Base-by-base conservation (phyloP, 2,329 filamentous ascomycete species). In the Seiridium unicorne region DNA sequence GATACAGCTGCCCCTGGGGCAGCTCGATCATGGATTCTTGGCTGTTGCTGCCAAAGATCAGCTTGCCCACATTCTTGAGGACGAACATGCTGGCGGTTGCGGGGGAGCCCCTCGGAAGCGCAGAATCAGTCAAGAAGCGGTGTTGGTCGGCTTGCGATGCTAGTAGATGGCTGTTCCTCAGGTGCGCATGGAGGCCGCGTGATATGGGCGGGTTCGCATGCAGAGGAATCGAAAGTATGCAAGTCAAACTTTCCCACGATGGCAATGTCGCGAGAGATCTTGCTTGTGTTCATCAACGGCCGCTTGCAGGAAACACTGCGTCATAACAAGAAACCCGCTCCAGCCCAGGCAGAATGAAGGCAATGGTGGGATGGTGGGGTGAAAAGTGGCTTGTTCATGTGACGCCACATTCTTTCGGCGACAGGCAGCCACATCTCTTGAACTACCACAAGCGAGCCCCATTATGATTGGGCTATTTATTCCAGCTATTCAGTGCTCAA, bases 1-100 rank as follows among this genome's bases (percentile, higher is more conserved):
- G 89, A 76, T 97, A 99, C 49, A 99, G 91, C 76, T 98, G 93
- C 72, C 95, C 95, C 76, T 98, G 93, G 13, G 93, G 88, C 48
- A 99, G 89, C 74, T 98, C 93, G 77, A 97, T 92, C 72, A 99
- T 87, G 53, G 92, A 90, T 80, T 98, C 93, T 76, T 97, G 94
- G 73, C 88, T 92, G 70, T 86, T 86, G 63, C 84, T 86, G 72
- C 96, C 93, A 74, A 98, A 98, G 73, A 98, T 88, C 71, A 95
- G 89, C 78, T 97, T 97, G 77, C 91, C 91, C 68, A 96, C 75
- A 68, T 77, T 78, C 63, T 76, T 74, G 42, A 78, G 73, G 61
- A 77, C 73, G 66, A 77, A 78, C 76, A 78, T 78, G 35, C 65
- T 72, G 65, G 61, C 61, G 40, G 49, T 18, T 31, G 55, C 55